Evolutionary conservation across 441 rosid species (phyloP).

Genomic region (Erodium moschatum): DNA sequence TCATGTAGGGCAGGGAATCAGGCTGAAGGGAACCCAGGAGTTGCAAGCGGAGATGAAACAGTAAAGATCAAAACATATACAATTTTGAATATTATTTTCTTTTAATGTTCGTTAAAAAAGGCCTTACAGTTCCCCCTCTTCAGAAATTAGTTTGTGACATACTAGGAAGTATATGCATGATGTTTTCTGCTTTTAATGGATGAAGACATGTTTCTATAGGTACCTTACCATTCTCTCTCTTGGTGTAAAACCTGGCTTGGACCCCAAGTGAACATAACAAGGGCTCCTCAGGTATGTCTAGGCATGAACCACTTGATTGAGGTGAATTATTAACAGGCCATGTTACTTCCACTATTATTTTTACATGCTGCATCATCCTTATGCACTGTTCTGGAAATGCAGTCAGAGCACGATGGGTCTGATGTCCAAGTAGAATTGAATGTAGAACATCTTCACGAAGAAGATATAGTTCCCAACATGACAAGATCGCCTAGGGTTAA

Average conservation of each 20-base stretch:
- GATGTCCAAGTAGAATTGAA: constrained; percentile 69
- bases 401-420: constrained; percentile 94
- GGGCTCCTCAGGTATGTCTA: constrained; percentile 78
- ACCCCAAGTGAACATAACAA: constrained; percentile 74
- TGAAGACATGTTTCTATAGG: constrained; percentile 37
- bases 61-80: constrained; percentile 35
- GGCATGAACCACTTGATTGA: constrained; percentile 1
- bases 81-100: background rate
- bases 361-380: constrained; percentile 1
- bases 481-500: constrained; percentile 68
- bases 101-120: background rate
- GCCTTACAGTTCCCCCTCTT: background rate
- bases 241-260: constrained; percentile 98
- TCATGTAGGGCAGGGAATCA: constrained; percentile 70
- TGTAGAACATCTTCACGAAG: constrained; percentile 64
- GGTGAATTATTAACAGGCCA: background rate
- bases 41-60: constrained; percentile 87
- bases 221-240: constrained; percentile 87
- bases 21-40: constrained; percentile 87
- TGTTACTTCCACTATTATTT: background rate
- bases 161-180: constrained; percentile 12
- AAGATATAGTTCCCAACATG: constrained; percentile 77
- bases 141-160: constrained; percentile 11
- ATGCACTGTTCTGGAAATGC: constrained; percentile 29
- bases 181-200: constrained; percentile 16